phyloP scores from a whole-genome alignment of 768 basidiomycete genomes.

The Coprinopsis sp. region DNA sequence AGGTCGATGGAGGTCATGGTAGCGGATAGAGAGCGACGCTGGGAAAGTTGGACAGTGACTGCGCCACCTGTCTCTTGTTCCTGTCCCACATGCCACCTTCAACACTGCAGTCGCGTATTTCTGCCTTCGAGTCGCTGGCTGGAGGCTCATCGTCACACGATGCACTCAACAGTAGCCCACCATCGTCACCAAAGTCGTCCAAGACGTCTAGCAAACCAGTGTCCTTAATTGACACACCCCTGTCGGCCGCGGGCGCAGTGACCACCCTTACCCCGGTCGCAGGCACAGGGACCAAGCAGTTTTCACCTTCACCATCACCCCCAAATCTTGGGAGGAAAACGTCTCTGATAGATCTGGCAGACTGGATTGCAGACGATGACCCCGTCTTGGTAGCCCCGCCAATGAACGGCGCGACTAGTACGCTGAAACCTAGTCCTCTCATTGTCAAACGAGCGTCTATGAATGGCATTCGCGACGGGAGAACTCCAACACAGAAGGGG shows the following conservation, averaged over 20 bases:
- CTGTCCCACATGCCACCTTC: constrained; percentile 32
- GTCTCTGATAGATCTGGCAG: constrained; percentile 66
- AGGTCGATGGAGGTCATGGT: constrained; percentile 44
- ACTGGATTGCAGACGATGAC: constrained; percentile 69
- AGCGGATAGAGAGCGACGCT: too few species aligned
- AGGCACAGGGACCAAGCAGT: constrained; percentile 15
- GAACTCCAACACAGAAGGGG: constrained; percentile 25
- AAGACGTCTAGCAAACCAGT: constrained; percentile 11
- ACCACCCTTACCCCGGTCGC: constrained; percentile 36
- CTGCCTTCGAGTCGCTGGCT: constrained; percentile 57
- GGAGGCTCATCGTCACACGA: constrained; percentile 17
- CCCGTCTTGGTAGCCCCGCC: constrained; percentile 18
- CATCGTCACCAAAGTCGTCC: constrained; percentile 3
- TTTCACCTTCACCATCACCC: constrained; percentile 48
- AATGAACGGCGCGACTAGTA: constrained; percentile 1
- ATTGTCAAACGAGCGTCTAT: constrained; percentile 2
- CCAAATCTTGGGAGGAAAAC: constrained; percentile 47
- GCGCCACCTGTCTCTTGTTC: constrained; percentile 1
- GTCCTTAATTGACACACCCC: constrained; percentile 41
- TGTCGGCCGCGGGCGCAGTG: constrained; percentile 41
- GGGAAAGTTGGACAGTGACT: constrained; percentile 4
- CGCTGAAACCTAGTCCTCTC: constrained; percentile 9
- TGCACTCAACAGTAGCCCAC: constrained; percentile 1
- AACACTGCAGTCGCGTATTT: constrained; percentile 54
- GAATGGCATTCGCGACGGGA: constrained; percentile 2